These are phyloP conservation scores for Ceratorhiza oryzae-sativae DNA, from an alignment of 1,284 basidiomycete species.

Conservation along the genomic window DNA sequence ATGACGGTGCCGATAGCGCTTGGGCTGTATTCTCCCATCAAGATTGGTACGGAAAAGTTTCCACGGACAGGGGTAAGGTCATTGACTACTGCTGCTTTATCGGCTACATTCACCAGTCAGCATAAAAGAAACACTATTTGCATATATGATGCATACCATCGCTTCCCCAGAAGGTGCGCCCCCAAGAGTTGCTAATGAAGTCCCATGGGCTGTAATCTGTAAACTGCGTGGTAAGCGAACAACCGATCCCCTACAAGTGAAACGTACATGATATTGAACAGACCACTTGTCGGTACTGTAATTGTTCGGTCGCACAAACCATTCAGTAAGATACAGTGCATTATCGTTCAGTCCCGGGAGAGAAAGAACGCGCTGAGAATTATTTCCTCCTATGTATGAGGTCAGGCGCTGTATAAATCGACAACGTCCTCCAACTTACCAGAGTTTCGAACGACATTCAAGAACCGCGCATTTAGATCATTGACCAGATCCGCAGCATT, in stretches of 20 bases:
- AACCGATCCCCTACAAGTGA: neutral
- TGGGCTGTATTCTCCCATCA: slow-evolving; percentile 38
- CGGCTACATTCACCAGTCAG: slow-evolving; percentile 8
- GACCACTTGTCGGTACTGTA: slow-evolving; percentile 37
- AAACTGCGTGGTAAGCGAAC: neutral
- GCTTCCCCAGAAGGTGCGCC: slow-evolving; percentile 39
- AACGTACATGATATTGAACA: slow-evolving; percentile 39
- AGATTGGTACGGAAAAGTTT: slow-evolving; percentile 40
- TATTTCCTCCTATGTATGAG: slow-evolving; percentile 12
- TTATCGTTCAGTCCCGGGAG: slow-evolving; percentile 28
- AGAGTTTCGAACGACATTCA: slow-evolving; percentile 40
- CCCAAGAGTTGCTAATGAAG: slow-evolving; percentile 40
- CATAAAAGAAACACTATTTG: neutral
- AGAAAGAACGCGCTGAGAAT: slow-evolving; percentile 22
- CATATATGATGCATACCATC: slow-evolving; percentile 23
- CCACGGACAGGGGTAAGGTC: slow-evolving; percentile 30
- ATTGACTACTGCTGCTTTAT: slow-evolving; percentile 37
- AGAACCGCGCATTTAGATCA: slow-evolving; percentile 31
- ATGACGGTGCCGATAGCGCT: slow-evolving; percentile 16
- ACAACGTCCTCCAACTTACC: neutral
- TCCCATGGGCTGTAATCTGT: slow-evolving; percentile 39
- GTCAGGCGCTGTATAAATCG: neutral
- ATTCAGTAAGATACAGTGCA: slow-evolving; percentile 14
- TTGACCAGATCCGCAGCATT: slow-evolving; percentile 34
- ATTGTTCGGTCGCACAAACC: slow-evolving; percentile 20